phyloP scores from a whole-genome alignment of 352 stramenopile genomes.

The Thalassiosira pacifica region DNA sequence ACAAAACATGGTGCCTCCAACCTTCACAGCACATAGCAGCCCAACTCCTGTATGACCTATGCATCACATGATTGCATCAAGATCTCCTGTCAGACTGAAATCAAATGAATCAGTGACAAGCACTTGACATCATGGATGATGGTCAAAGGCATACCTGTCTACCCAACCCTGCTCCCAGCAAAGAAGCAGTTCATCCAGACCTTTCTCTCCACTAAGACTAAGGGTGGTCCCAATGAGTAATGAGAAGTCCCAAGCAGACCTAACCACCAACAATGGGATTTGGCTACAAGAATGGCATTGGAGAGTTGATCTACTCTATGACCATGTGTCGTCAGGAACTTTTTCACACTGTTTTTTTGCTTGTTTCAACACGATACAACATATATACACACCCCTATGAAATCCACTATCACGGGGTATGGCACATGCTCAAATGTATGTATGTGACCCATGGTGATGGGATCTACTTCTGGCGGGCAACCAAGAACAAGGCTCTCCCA shows the following conservation, averaged over 20 bases:
- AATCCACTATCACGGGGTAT: constrained; percentile 1
- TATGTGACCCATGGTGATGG: constrained; percentile 17
- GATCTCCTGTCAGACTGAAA: not conserved
- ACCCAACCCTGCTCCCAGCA: not conserved
- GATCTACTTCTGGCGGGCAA: constrained; percentile 16
- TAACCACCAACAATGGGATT: not conserved
- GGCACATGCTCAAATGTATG: constrained; percentile 3
- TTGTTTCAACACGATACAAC: not conserved
- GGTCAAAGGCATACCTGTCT: not conserved
- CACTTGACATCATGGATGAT: not conserved
- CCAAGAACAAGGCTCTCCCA: not conserved
- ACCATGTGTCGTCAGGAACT: constrained; percentile 18
- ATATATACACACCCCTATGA: not conserved
- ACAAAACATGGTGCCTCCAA: constrained; percentile 34
- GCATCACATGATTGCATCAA: constrained; percentile 6
- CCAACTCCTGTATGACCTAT: constrained; percentile 24
- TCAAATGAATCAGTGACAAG: not conserved
- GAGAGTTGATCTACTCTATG: constrained; percentile 52
- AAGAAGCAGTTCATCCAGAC: not conserved
- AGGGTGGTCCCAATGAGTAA: not conserved
- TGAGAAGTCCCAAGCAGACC: not conserved
- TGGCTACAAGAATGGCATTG: constrained; percentile 38
- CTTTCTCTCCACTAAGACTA: not conserved
- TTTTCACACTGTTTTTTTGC: not conserved
- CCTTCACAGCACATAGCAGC: not conserved